These are phyloP conservation scores for Eimeria sp. DNA, from an alignment of 169 alveolate genomes.

Conservation along the genomic window DNA sequence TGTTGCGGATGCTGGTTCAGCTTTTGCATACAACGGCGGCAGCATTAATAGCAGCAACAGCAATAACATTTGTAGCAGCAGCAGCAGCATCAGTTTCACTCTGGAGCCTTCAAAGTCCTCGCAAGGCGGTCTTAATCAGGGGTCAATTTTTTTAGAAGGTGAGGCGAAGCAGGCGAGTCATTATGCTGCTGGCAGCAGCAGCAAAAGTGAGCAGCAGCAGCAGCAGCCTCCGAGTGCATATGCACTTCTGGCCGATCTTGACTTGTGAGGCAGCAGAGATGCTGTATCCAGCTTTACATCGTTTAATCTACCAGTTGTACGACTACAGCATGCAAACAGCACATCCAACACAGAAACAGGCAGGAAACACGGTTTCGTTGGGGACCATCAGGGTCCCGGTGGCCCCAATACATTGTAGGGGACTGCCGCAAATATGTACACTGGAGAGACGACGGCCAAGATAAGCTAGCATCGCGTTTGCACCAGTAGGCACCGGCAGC, in stretches of 20 bases:
- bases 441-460: no score
- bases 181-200: neutral
- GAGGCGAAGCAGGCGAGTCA: neutral
- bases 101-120: neutral
- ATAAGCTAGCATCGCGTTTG: no score
- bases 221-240: neutral
- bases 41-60: neutral
- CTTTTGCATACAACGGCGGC: neutral
- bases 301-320: neutral
- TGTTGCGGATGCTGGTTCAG: neutral
- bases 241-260: slow-evolving; percentile 23
- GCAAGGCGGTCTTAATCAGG: neutral
- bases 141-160: neutral
- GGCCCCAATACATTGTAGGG: no score
- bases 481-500: no score
- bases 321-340: no score
- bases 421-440: no score
- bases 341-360: no score
- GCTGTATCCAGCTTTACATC: neutral
- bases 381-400: no score
- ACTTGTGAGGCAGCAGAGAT: neutral
- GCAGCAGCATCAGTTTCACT: neutral
- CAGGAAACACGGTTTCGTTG: no score
- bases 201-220: neutral
- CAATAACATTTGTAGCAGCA: neutral